Evolutionary conservation across 1,284 basidiomycete genomes (phyloP).

Genomic region (Trichosporon sp.): DNA sequence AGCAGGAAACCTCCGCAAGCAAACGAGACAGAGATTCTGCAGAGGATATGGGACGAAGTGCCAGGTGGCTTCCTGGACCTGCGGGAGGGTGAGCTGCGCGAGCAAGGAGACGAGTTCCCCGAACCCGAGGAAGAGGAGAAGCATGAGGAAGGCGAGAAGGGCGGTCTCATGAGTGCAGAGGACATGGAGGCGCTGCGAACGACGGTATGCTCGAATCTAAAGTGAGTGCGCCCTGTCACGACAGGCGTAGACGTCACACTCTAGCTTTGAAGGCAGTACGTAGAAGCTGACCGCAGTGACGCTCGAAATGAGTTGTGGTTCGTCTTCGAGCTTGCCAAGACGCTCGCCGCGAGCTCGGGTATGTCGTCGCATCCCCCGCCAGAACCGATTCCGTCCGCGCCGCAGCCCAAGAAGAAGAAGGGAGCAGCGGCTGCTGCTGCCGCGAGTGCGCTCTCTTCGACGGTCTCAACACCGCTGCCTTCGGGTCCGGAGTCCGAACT

Average conservation of each 20-base stretch:
- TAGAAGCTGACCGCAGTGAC: conserved; percentile 18
- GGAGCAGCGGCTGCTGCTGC: not conserved
- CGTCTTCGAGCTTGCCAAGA: conserved; percentile 39
- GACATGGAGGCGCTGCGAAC: conserved; percentile 39
- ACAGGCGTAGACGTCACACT: too few relatives aligned
- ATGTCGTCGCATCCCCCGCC: conserved; percentile 32
- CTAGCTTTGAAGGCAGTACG: too few relatives aligned
- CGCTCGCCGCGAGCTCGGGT: conserved; percentile 23
- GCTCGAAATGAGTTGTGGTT: conserved; percentile 46
- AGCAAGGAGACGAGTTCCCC: conserved; percentile 14
- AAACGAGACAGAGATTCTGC: conserved; percentile 34
- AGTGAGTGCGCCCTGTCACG: conserved; percentile 20
- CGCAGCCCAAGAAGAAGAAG: conserved; percentile 7
- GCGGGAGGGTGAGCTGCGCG: conserved; percentile 24
- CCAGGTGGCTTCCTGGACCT: conserved; percentile 39
- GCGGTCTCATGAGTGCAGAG: conserved; percentile 28
- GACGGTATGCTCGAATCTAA: conserved; percentile 31
- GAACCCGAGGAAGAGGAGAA: conserved; percentile 4
- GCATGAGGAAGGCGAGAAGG: conserved; percentile 15
- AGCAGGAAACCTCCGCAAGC: conserved; percentile 14
- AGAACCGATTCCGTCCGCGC: conserved; percentile 13
- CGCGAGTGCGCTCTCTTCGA: not conserved
- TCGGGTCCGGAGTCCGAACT: conserved; percentile 16
- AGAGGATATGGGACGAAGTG: conserved; percentile 41
- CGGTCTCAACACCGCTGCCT: not conserved